Percentiles rank a stretch among this genome's conserved stretches.
Evolutionary conservation across 1,284 basidiomycete species (phyloP).

Genomic region (Fomitopsis schrenkii): DNA sequence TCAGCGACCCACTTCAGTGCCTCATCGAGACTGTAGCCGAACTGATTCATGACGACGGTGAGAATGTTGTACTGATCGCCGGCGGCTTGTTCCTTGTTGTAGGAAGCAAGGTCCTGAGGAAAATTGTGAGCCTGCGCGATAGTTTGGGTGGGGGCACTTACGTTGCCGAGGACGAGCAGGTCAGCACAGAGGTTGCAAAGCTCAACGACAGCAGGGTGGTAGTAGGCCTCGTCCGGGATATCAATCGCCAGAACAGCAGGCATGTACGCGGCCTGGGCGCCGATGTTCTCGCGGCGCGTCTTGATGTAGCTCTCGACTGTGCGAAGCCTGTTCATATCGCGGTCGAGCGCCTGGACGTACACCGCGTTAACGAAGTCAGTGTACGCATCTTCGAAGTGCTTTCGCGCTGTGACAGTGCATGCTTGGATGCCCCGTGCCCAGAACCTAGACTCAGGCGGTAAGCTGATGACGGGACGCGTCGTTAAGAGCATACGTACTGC

Average conservation of each 20-base stretch:
- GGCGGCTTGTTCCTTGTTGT: slow-evolving; percentile 22
- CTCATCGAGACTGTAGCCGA: slow-evolving; percentile 20
- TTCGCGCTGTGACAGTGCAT: slow-evolving; percentile 3
- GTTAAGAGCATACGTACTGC: slow-evolving; percentile 16
- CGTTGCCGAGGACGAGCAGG: slow-evolving; percentile 18
- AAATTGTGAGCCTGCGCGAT: slow-evolving; percentile 10
- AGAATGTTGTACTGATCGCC: slow-evolving; percentile 21
- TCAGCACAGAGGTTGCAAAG: slow-evolving; percentile 15
- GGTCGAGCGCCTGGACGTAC: slow-evolving; percentile 23
- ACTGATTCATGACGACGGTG: slow-evolving; percentile 10
- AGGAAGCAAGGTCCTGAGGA: slow-evolving; percentile 21
- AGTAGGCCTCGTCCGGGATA: slow-evolving; percentile 28
- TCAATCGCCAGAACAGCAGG: slow-evolving; percentile 27
- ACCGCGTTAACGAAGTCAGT: slow-evolving; percentile 24
- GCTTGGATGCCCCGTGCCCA: slow-evolving; percentile 11
- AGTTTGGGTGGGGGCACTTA: slow-evolving; percentile 24
- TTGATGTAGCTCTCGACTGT: slow-evolving; percentile 27
- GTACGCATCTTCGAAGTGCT: slow-evolving; percentile 12
- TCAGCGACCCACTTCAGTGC: slow-evolving; percentile 29
- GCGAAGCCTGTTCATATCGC: slow-evolving; percentile 19
- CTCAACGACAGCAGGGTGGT: slow-evolving; percentile 26
- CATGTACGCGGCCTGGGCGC: slow-evolving; percentile 26
- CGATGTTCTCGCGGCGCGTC: slow-evolving; percentile 26
- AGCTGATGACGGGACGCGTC: not conserved
- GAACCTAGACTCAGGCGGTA: slow-evolving; percentile 6